Evolutionary conservation across 2,329 filamentous ascomycete species (phyloP), one percentile per base, ranked within the genome.

Genomic region (Aspergillus oerlinghausenensis): DNA sequence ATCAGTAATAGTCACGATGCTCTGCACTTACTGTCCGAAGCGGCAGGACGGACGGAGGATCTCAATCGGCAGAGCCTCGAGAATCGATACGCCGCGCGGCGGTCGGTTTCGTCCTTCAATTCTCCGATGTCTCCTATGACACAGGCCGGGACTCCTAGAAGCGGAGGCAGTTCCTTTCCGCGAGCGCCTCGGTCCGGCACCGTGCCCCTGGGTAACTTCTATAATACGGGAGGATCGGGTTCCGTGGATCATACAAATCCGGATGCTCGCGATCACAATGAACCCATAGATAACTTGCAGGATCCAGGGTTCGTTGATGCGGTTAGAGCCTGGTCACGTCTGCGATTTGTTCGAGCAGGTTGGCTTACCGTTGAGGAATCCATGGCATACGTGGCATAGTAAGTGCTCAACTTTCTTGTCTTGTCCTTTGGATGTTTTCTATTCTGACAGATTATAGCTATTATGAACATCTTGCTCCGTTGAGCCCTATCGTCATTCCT

Each of bases 341-440:
- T 97, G 71, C 87, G 92, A 47, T 97, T 97, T 70, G 93, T 97
- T n/a, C 87, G 92, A 54, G 92, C 92, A 8, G 94, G 94, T 9
- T 97, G 93, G 93, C 94, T 99, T 72, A 96, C 92, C 0, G 89
- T 93, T 0, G 86, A 89, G 63, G 94, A 99, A 74, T 93, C 91
- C 23, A 92, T 97, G 72, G 87, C 88, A 47, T 97, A 97, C 69
- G 90, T 99, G 61, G 88, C 92, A 70, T 97, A 97, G 87, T 90
- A 81, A 67, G 85, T 76, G 38, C 42, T 48, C 19, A 11, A 10
- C 21, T 49, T 8, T 25, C 7, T 11, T 6, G 49, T 43, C 55
- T 65, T 52, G 66, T 47, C 4, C 38, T 35, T 9, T 52, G 23
- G 19, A 51, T 52, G 29, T 28, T 23, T 23, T 52, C 11, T 29